Conservation (phyloP, 495 filamentous ascomycete species). For the Terfezia boudieri region DNA sequence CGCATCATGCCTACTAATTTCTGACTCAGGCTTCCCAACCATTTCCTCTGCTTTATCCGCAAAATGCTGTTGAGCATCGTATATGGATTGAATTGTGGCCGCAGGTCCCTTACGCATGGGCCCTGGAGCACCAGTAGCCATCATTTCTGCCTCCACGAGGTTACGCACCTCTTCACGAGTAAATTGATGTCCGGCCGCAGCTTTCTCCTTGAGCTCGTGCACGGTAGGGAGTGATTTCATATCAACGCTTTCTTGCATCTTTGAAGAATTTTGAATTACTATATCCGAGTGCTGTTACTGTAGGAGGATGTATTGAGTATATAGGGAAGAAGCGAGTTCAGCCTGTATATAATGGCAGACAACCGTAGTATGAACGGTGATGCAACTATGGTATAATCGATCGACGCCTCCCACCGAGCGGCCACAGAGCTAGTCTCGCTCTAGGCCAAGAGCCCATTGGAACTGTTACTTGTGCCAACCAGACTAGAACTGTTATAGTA, state of each 20-base stretch:
- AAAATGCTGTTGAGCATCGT: slow-evolving; percentile 19
- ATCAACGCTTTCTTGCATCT: no score
- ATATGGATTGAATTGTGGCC: slow-evolving; percentile 16
- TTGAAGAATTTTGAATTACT: no score
- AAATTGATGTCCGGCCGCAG: neutral
- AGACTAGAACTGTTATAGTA: no score
- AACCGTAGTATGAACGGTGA: no score
- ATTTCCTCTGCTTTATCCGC: slow-evolving; percentile 15
- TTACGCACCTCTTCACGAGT: neutral
- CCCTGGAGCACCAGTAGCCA: slow-evolving; percentile 14
- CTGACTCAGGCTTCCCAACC: slow-evolving; percentile 14
- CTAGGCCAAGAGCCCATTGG: no score
- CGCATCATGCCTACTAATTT: slow-evolving; percentile 13
- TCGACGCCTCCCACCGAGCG: no score
- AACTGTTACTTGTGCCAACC: no score
- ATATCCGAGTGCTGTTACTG: neutral
- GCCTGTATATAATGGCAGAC: no score
- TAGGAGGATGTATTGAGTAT: neutral
- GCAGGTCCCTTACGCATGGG: slow-evolving; percentile 16
- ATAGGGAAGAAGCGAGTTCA: no score
- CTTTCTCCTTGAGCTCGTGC: neutral
- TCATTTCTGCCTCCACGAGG: neutral
- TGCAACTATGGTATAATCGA: no score
- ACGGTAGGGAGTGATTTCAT: neutral
- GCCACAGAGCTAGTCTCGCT: no score